Evolutionary conservation across 225 moss, liverwort and hornwort species (phyloP).

Genomic region (Pseudisothecium myosuroides): DNA sequence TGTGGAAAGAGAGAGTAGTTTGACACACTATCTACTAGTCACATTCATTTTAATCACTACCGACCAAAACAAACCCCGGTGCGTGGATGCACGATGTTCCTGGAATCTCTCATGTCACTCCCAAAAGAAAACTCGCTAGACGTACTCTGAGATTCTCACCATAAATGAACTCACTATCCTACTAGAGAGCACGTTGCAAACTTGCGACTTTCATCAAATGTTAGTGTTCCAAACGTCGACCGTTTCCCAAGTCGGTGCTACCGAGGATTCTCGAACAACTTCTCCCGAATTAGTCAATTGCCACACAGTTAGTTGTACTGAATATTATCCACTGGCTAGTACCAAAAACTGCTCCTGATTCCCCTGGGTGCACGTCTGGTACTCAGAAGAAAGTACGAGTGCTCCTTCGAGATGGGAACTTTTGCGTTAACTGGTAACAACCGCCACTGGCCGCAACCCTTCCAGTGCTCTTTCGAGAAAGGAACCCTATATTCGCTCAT

Average conservation of each 20-base stretch:
- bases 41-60: background rate
- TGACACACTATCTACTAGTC: background rate
- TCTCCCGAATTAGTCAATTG: background rate
- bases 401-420: background rate
- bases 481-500: conserved; percentile 13
- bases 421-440: background rate
- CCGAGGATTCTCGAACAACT: background rate
- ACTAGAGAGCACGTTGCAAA: background rate
- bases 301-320: background rate
- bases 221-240: background rate
- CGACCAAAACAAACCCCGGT: background rate
- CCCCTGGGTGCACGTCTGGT: background rate
- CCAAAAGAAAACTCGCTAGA: background rate
- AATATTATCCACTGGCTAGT: background rate
- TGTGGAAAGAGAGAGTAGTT: background rate
- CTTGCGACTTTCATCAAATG: background rate
- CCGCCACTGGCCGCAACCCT: background rate
- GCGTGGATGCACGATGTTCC: background rate
- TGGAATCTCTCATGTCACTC: background rate
- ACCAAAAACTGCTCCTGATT: background rate
- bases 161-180: background rate
- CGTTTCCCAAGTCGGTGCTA: background rate
- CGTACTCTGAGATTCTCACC: background rate
- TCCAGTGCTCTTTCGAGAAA: background rate
- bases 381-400: background rate